These are phyloP conservation scores for Plectosphaerella plurivora DNA, from an alignment of 2,329 filamentous ascomycete genomes.

Conservation along the genomic window DNA sequence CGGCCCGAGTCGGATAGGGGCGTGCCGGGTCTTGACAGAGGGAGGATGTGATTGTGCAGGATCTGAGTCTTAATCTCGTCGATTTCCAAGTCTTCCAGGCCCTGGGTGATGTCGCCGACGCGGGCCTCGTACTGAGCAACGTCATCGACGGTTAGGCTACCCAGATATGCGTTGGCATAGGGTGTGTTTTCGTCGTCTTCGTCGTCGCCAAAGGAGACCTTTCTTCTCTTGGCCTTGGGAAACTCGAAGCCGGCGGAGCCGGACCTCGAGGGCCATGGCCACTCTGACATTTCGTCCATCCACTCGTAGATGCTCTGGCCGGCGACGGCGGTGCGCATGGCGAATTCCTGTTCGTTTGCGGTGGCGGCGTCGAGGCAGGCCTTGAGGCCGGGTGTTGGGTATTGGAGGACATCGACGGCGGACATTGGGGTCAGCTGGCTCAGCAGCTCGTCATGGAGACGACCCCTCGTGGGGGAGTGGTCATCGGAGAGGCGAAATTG, in stretches of 20 bases:
- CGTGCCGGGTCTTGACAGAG: constrained; percentile 46
- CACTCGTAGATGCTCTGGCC: constrained; percentile 69
- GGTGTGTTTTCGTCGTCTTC: constrained; percentile 17
- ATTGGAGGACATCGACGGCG: constrained; percentile 56
- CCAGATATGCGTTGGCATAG: constrained; percentile 48
- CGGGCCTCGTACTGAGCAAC: constrained; percentile 67
- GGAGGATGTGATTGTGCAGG: constrained; percentile 71
- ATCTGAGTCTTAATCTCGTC: constrained; percentile 90
- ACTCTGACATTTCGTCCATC: constrained; percentile 61
- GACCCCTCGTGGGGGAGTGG: constrained; percentile 41
- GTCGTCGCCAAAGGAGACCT: constrained; percentile 22
- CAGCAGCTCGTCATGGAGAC: constrained; percentile 53
- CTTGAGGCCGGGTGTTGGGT: constrained; percentile 47
- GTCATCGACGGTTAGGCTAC: constrained; percentile 62
- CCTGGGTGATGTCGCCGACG: constrained; percentile 67
- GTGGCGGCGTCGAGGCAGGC: constrained; percentile 60
- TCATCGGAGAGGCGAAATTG: constrained; percentile 31
- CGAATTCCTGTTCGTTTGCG: constrained; percentile 64
- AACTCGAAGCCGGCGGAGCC: constrained; percentile 52
- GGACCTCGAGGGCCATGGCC: constrained; percentile 50
- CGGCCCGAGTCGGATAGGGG: constrained; percentile 41
- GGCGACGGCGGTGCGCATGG: constrained; percentile 63
- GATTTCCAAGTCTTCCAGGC: constrained; percentile 66
- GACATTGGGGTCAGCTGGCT: constrained; percentile 55
- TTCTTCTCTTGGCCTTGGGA: constrained; percentile 36